Percentiles rank a stretch among this genome's conserved stretches.
Conservation (phyloP, 139 green algal species). For the Chlorella sp. region DNA sequence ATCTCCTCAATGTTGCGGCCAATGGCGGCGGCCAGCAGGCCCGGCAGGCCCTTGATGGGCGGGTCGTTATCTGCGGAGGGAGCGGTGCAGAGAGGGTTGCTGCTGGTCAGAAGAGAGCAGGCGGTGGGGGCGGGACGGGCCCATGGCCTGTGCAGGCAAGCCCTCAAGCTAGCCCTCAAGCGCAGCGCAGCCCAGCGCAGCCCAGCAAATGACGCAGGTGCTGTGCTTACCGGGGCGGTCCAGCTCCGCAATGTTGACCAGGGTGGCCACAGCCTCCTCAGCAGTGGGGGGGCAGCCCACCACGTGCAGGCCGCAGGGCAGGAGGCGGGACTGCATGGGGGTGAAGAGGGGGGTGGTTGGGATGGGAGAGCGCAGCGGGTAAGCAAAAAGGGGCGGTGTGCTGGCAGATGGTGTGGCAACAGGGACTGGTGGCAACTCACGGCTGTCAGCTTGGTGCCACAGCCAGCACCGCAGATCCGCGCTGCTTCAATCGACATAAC, state of each 20-base stretch:
- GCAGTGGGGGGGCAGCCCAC: constrained; percentile 93
- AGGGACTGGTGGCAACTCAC: background rate
- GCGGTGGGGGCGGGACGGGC: no score
- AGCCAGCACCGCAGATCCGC: no score
- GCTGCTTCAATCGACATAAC: no score
- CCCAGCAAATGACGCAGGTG: background rate
- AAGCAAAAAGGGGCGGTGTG: no score
- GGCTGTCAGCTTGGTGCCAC: no score
- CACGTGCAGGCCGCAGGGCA: constrained; percentile 98
- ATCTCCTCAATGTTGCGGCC: constrained; percentile 94
- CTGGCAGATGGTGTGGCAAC: background rate
- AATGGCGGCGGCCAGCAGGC: constrained; percentile 89
- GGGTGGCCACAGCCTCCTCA: constrained; percentile 95
- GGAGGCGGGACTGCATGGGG: constrained; percentile 59
- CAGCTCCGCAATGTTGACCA: constrained; percentile 99
- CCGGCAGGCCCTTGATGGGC: constrained; percentile 90
- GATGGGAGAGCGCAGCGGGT: no score
- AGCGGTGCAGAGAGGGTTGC: background rate
- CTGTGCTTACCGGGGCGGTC: constrained; percentile 84
- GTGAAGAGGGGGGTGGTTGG: background rate
- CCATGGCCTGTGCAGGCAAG: no score
- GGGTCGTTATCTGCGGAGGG: constrained; percentile 64
- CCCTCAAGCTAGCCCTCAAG: no score
- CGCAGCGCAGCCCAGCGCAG: background rate
- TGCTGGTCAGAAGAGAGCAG: background rate